Evolutionary conservation across 2,329 filamentous ascomycete genomes (phyloP).

Genomic region (Epichloe gansuensis): DNA sequence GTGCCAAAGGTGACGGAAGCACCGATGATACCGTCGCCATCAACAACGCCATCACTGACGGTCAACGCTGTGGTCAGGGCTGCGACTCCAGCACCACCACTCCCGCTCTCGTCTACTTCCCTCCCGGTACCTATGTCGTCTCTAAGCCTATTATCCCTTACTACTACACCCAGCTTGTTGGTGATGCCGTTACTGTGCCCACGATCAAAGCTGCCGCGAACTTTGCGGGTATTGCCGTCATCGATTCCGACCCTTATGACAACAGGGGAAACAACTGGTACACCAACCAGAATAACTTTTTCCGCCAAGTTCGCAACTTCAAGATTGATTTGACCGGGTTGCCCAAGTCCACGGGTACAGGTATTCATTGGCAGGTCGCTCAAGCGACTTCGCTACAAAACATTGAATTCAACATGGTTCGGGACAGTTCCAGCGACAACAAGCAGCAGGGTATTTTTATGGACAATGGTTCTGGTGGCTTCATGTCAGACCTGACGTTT

Average conservation of each 20-base stretch:
- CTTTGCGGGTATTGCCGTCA: conserved; percentile 77
- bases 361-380: conserved; percentile 79
- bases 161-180: conserved; percentile 90
- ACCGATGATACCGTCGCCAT: conserved; percentile 84
- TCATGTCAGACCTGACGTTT: conserved; percentile 73
- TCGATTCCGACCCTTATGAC: conserved; percentile 79
- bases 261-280: conserved; percentile 57
- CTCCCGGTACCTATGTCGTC: conserved; percentile 72
- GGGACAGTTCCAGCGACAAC: conserved; percentile 50
- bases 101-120: conserved; percentile 86
- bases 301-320: conserved; percentile 71
- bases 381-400: conserved; percentile 72
- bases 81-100: conserved; percentile 77
- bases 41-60: conserved; percentile 68
- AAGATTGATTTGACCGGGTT: conserved; percentile 61
- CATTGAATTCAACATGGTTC: conserved; percentile 67
- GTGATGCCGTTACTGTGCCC: conserved; percentile 60
- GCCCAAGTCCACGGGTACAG: conserved; percentile 47
- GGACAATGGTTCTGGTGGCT: conserved; percentile 74
- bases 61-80: conserved; percentile 62
- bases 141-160: conserved; percentile 67
- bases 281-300: conserved; percentile 75
- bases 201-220: conserved; percentile 58
- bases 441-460: conserved; percentile 69
- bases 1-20: conserved; percentile 51